phyloP scores from a whole-genome alignment of 179 eudicot species.

The Dionaea muscipula region DNA sequence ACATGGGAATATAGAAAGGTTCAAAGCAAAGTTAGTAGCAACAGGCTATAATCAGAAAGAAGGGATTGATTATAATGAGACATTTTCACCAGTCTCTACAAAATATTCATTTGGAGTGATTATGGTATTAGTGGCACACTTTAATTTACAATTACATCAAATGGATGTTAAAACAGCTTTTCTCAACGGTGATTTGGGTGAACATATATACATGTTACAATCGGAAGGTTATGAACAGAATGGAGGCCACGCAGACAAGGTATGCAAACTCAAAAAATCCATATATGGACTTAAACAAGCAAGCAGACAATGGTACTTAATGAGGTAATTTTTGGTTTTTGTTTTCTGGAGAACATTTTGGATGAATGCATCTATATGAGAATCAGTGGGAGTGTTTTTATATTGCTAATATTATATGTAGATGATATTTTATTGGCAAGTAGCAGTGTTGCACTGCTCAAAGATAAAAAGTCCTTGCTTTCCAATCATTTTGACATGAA shows the following conservation, averaged over 20 bases:
- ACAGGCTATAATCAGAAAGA: slow-evolving; percentile 3
- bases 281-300: slow-evolving; percentile 11
- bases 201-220: not conserved
- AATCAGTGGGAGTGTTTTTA: slow-evolving; percentile 7
- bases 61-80: slow-evolving; percentile 7
- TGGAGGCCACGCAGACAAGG: not conserved
- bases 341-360: not conserved
- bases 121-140: slow-evolving; percentile 1
- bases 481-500: not conserved
- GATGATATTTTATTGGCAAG: not conserved
- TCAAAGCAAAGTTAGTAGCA: slow-evolving; percentile 4
- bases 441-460: not conserved
- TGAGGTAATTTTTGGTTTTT: not conserved
- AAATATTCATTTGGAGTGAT: not conserved
- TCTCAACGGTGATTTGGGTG: not conserved
- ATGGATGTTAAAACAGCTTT: slow-evolving; percentile 9
- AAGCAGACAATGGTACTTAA: slow-evolving; percentile 5
- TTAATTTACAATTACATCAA: slow-evolving; percentile 1
- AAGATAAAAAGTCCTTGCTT: not conserved
- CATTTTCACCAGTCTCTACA: not conserved
- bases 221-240: not conserved
- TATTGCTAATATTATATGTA: slow-evolving; percentile 2
- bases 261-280: not conserved
- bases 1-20: slow-evolving; percentile 1
- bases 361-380: slow-evolving; percentile 9